phyloP scores from a whole-genome alignment of 2,329 filamentous ascomycete species.

The Colletotrichum sp. region DNA sequence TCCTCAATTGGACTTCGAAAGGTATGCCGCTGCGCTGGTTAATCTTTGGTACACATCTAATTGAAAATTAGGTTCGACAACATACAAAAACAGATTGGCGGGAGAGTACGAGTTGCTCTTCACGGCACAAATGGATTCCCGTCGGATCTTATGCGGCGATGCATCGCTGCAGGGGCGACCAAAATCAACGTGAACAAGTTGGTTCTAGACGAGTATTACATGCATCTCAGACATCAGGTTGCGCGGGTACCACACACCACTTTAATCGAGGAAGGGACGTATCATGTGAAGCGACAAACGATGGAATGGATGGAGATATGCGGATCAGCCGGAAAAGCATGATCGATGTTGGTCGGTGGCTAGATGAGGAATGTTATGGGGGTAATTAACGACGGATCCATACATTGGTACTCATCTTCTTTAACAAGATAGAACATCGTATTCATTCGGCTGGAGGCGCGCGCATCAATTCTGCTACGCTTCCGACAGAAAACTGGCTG shows the following conservation, averaged over 20 bases:
- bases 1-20: slow-evolving; percentile 62
- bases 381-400: neutral
- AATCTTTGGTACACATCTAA: neutral
- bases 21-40: slow-evolving; percentile 11
- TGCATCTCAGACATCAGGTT: slow-evolving; percentile 38
- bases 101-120: slow-evolving; percentile 38
- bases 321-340: neutral
- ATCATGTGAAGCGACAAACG: slow-evolving; percentile 17
- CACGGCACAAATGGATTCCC: slow-evolving; percentile 56
- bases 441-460: neutral
- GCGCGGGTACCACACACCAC: slow-evolving; percentile 29
- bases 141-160: slow-evolving; percentile 44
- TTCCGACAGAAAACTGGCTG: neutral
- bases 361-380: neutral
- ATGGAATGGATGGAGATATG: slow-evolving; percentile 13
- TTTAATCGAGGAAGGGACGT: slow-evolving; percentile 45
- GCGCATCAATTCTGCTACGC: neutral
- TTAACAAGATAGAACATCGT: neutral
- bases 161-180: slow-evolving; percentile 49
- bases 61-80: neutral
- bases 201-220: slow-evolving; percentile 42
- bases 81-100: neutral
- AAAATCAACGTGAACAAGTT: slow-evolving; percentile 56
- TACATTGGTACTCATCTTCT: neutral
- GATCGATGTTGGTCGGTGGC: neutral